Base-by-base conservation (phyloP, 2,329 filamentous ascomycete genomes). In the Rachicladosporium sp. region DNA sequence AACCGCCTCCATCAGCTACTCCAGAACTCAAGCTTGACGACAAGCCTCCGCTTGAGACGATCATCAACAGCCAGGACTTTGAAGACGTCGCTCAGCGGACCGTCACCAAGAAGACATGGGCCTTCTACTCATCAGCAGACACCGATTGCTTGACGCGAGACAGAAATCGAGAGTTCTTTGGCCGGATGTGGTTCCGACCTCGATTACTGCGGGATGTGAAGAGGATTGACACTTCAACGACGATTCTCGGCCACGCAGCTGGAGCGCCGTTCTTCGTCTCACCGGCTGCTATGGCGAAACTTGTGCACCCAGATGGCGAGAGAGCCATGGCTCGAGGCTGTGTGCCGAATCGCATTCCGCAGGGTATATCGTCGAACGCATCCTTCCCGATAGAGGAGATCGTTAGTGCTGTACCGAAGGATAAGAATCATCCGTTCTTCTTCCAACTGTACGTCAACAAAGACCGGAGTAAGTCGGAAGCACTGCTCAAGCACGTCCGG, bases 401-500 rank as follows among this genome's bases (percentile, higher is more conserved):
- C 36, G 46, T 57, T 10, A 31, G 44, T 4, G 44, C 46, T 8
- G 48, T 52, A 8, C 43, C 45, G 0, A 3, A 47, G 52, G 63
- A 76, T 44, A 63, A 73, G 0, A 40, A 45, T 12, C 51, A 55
- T 32, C 58, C 55, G 2, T 57, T 69, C 40, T 73, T 76, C 61
- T 76, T 78, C 52, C 76, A 79, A 52, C 62, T 80, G 6, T 80
- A 80, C 50, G 71, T 79, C 37, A 70, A 78, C 55, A 70, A 69
- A 46, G 63, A 76, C 43, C 64, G 73, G 0, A 41, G 52, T 6
- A 70, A 72, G 38, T 70, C 72, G 10, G 68, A 68, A 42, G 58
- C 59, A 1, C 55, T 78, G 1, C 55, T 80, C 2, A 54, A 50
- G 6, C 54, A 65, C 9, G 70, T 71, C 1, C 60, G 64, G 4